These are phyloP conservation scores for Ashbya aceris DNA, from an alignment of 1,139 yeast species.

Conservation along the genomic window DNA sequence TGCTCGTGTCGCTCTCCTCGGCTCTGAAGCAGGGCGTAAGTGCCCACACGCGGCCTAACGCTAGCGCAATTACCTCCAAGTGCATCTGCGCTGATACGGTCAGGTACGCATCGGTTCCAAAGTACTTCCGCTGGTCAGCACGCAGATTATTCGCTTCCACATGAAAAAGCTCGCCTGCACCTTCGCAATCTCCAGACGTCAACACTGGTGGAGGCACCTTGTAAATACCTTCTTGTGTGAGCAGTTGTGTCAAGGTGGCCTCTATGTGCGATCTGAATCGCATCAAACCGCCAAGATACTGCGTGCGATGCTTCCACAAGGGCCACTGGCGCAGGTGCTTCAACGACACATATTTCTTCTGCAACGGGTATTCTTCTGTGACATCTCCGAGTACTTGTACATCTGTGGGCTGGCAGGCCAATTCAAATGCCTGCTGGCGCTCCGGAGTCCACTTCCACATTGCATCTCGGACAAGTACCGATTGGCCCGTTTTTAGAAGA, in stretches of 20 bases:
- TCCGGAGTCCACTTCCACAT: conserved; percentile 23
- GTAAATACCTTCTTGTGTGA: conserved; percentile 43
- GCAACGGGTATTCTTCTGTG: conserved; percentile 63
- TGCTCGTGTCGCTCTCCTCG: conserved; percentile 79
- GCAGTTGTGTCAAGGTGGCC: conserved; percentile 43
- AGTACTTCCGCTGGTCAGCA: conserved; percentile 34
- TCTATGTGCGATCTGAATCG: conserved; percentile 68
- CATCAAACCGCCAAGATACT: conserved; percentile 53
- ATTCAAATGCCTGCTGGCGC: conserved; percentile 38
- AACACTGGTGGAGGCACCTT: conserved; percentile 81
- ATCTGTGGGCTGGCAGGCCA: conserved; percentile 29
- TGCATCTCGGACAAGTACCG: conserved; percentile 28
- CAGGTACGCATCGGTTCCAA: conserved; percentile 57
- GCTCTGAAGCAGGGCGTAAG: conserved; percentile 91
- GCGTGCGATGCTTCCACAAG: conserved; percentile 69
- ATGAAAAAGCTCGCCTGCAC: conserved; percentile 85
- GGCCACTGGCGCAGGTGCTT: conserved; percentile 63
- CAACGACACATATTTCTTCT: conserved; percentile 62
- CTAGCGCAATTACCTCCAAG: conserved; percentile 68
- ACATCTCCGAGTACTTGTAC: conserved; percentile 47
- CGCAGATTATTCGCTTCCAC: conserved; percentile 33
- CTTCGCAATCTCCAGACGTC: conserved; percentile 92
- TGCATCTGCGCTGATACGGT: conserved; percentile 93
- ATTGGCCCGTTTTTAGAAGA: conserved; percentile 36
- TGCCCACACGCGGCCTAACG: conserved; percentile 80